These are phyloP conservation scores for Heritiera littoralis DNA, from an alignment of 345 rosid species.

Conservation along the genomic window DNA sequence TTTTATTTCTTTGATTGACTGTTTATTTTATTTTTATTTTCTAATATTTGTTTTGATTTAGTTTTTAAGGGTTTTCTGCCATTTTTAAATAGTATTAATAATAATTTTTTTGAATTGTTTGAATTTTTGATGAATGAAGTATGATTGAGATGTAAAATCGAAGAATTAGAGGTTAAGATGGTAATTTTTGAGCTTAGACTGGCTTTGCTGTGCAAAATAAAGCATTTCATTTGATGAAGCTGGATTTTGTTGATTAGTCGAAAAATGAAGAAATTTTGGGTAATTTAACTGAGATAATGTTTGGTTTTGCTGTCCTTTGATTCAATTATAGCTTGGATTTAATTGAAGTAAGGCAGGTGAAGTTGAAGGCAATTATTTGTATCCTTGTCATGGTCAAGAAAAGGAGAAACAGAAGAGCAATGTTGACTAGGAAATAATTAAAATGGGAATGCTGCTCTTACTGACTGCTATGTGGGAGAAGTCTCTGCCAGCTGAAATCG, in stretches of 20 bases:
- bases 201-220: background rate
- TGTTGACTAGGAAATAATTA: conserved; percentile 4
- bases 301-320: background rate
- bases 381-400: background rate
- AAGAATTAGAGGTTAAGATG: conserved; percentile 33
- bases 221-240: conserved; percentile 4
- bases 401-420: conserved; percentile 13
- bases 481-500: conserved; percentile 9
- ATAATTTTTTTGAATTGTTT: background rate
- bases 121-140: conserved; percentile 35
- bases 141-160: conserved; percentile 33
- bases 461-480: background rate
- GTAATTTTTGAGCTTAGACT: conserved; percentile 17
- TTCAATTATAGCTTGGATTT: conserved; percentile 1
- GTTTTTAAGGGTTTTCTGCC: conserved; percentile 33
- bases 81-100: conserved; percentile 13
- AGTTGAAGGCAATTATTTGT: background rate
- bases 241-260: conserved; percentile 6
- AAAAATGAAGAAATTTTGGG: background rate
- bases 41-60: conserved; percentile 34
- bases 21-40: conserved; percentile 31
- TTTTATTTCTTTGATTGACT: conserved; percentile 9
- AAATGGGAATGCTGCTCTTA: conserved; percentile 12
- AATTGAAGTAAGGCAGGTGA: background rate
- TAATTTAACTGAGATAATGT: background rate